A percentile compares a stretch with the other conserved stretches of the same genome.
These are phyloP conservation scores for Exobasidium cylindrosporum DNA, from an alignment of 1,284 basidiomycete genomes.

Conservation along the genomic window DNA sequence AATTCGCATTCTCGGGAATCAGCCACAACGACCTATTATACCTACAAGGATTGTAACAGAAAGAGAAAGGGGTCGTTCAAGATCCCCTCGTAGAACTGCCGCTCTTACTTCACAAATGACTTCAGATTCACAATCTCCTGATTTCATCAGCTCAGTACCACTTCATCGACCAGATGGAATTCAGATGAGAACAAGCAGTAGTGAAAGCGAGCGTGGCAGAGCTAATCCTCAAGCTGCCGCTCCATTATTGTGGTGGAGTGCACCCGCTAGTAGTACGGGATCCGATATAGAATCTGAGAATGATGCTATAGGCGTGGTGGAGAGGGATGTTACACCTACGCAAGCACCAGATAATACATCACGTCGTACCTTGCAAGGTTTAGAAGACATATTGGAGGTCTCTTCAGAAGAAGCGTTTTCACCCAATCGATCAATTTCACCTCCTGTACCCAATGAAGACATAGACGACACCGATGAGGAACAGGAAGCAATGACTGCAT, in stretches of 20 bases:
- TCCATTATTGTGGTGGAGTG: neutral
- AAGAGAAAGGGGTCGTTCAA: neutral
- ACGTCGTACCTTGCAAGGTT: neutral
- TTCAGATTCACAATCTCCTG: neutral
- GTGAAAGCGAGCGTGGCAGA: neutral
- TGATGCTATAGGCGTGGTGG: neutral
- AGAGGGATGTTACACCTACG: neutral
- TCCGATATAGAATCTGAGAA: neutral
- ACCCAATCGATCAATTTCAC: slow-evolving; percentile 7
- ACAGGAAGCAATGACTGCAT: slow-evolving; percentile 15
- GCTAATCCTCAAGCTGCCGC: too few relatives aligned
- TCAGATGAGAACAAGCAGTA: neutral
- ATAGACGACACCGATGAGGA: neutral
- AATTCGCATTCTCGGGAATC: neutral
- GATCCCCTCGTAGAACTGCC: neutral
- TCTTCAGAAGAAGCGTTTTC: slow-evolving; percentile 11
- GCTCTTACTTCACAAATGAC: neutral
- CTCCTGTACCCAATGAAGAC: neutral
- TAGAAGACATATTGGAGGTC: neutral
- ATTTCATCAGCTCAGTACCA: neutral
- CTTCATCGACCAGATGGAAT: neutral
- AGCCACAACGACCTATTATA: neutral
- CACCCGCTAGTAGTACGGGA: neutral
- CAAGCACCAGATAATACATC: neutral
- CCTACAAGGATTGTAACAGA: neutral